These are phyloP conservation scores for Ascosphaera pollenicola DNA, from an alignment of 2,329 filamentous ascomycete genomes.

Conservation along the genomic window DNA sequence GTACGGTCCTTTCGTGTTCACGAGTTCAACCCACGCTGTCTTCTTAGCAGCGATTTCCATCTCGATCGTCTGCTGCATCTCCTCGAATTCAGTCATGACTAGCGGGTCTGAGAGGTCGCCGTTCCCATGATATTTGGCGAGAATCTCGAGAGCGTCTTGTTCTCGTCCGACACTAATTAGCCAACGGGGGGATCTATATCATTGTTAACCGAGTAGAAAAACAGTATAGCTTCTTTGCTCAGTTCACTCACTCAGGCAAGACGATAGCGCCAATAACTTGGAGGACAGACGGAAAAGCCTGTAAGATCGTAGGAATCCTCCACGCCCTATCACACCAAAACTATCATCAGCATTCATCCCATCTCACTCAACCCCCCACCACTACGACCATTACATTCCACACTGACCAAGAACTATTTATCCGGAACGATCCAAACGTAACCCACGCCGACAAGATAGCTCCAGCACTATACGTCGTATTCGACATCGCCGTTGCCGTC, in stretches of 20 bases:
- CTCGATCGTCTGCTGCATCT: conserved; percentile 33
- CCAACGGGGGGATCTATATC: conserved; percentile 5
- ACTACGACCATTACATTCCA: neutral
- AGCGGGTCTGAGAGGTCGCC: conserved; percentile 26
- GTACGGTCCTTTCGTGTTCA: conserved; percentile 6
- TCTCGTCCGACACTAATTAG: conserved; percentile 8
- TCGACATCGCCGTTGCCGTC: conserved; percentile 20
- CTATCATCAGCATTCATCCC: neutral
- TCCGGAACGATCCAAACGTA: neutral
- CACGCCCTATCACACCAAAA: conserved; percentile 16
- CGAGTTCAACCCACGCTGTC: conserved; percentile 5
- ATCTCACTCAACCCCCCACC: no score
- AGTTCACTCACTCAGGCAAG: conserved; percentile 28
- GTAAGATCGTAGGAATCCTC: conserved; percentile 41
- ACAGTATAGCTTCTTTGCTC: neutral
- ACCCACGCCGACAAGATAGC: conserved; percentile 14
- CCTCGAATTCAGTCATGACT: conserved; percentile 33
- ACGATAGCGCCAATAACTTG: conserved; percentile 33
- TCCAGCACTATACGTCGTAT: conserved; percentile 21
- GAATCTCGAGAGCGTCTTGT: conserved; percentile 9
- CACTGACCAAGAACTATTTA: neutral
- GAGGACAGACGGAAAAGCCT: conserved; percentile 34
- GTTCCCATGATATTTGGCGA: conserved; percentile 24
- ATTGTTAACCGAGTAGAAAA: conserved; percentile 4
- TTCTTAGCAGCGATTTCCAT: conserved; percentile 28